Evolutionary conservation across 2,329 filamentous ascomycete species (phyloP), one percentile per base, ranked within the genome.

Genomic region (Aspergillus flavus): DNA sequence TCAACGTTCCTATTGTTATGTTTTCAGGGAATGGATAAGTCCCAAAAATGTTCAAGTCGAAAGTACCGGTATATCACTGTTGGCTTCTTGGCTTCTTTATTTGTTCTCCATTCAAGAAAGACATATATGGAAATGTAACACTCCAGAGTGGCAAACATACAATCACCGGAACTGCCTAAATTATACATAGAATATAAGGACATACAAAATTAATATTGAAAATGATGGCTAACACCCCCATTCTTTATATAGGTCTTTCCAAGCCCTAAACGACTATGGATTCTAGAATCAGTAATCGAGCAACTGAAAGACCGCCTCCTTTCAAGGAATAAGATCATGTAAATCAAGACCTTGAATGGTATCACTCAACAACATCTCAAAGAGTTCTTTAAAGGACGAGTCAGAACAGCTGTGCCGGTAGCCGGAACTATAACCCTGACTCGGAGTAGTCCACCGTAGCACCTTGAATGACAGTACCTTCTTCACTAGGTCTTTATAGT

Each of bases 401-500:
- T 26, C 3, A 23, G 4, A 4, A 23, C 43, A 46, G 6, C 2
- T 6, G 21, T 46, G 43, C 3, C 2, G n/a, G 43, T 23, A 26
- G 7, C 1, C 1, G 12, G 30, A 11, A 3, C 10, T 4, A 23
- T 46, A 46, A 11, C 10, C 9, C 9, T 9, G 12, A n/a, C 1
- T 12, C 2, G 43, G n/a, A 1, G 7, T 6, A 5, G 48, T 60
- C 67, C 64, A 69, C 19, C 3, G 6, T 60, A 63, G 66, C 23
- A 61, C 59, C 58, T 5, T 63, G 43, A 69, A 68, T n/a, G 57
- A 57, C 30, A 30, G 23, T 30, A 66, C 34, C 19, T 45, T 62
- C 23, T 57, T 34, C 34, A 64, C 57, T 1, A 69, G 57, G 7
- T 6, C 7, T 39, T 28, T 54, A 6, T 67, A 65, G 23, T 28